Conservation (phyloP, 2,329 filamentous ascomycete species). For the Verticillium nubilum region DNA sequence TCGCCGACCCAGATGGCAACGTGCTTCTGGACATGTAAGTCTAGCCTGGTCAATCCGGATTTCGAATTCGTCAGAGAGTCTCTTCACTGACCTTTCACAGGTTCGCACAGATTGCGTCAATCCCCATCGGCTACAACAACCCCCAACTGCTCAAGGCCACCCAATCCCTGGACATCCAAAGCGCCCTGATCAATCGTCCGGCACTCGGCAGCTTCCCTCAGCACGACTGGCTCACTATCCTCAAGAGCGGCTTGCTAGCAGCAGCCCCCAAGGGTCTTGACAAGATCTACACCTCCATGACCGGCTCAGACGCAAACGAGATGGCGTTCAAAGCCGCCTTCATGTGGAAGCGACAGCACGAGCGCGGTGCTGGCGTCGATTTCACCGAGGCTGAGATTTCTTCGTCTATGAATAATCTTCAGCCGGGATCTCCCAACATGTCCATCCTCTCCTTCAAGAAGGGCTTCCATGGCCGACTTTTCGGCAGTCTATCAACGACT, state of each 20-base stretch:
- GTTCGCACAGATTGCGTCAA: slow-evolving; percentile 89
- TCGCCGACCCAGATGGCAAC: slow-evolving; percentile 67
- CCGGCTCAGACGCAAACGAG: slow-evolving; percentile 90
- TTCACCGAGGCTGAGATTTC: slow-evolving; percentile 73
- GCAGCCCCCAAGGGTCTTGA: slow-evolving; percentile 78
- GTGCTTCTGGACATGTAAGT: slow-evolving; percentile 72
- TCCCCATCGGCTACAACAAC: slow-evolving; percentile 92
- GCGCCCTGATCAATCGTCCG: slow-evolving; percentile 78
- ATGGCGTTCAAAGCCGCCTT: slow-evolving; percentile 93
- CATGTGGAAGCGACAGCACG: slow-evolving; percentile 79
- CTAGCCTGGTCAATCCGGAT: too few relatives aligned
- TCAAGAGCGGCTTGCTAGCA: too few relatives aligned
- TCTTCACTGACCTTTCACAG: too few relatives aligned
- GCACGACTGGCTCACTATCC: slow-evolving; percentile 74
- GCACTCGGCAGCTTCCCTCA: slow-evolving; percentile 89
- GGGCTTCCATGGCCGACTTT: slow-evolving; percentile 85
- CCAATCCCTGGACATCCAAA: slow-evolving; percentile 71
- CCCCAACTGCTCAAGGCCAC: slow-evolving; percentile 65
- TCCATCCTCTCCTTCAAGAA: slow-evolving; percentile 87
- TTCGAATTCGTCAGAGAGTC: too few relatives aligned
- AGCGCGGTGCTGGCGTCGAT: slow-evolving; percentile 73
- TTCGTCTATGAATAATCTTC: slow-evolving; percentile 73
- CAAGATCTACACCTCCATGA: slow-evolving; percentile 87
- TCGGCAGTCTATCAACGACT: slow-evolving; percentile 81
- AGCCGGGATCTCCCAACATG: slow-evolving; percentile 68